Conservation (phyloP, 257 asterid species). For the Solanum chiquidenum region DNA sequence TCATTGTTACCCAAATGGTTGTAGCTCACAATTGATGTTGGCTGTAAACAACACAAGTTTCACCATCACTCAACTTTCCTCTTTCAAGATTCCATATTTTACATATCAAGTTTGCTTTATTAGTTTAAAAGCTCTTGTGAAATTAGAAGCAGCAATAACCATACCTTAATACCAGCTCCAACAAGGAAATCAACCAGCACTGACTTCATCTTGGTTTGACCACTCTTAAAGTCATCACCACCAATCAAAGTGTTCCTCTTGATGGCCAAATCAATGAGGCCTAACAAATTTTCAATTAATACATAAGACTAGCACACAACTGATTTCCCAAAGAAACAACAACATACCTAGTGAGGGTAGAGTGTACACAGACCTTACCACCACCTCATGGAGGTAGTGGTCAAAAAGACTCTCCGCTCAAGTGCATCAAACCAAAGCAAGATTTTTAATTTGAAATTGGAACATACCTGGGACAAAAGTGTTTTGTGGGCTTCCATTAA, state of each 20-base stretch:
- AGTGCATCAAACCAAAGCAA: neutral
- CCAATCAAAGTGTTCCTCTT: conserved; percentile 76
- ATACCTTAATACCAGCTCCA: conserved; percentile 97
- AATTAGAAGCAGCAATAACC: neutral
- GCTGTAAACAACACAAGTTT: conserved; percentile 28
- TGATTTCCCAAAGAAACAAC: neutral
- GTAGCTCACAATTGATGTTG: conserved; percentile 96
- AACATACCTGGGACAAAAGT: conserved; percentile 84
- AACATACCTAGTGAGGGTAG: neutral
- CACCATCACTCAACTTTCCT: neutral
- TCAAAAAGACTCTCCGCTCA: too few species aligned
- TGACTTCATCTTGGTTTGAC: conserved; percentile 96
- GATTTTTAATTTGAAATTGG: neutral
- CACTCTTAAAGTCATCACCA: conserved; percentile 98
- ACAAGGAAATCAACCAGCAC: conserved; percentile 97
- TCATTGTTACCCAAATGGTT: conserved; percentile 98
- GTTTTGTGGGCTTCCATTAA: conserved; percentile 98
- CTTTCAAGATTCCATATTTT: neutral
- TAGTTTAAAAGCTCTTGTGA: neutral
- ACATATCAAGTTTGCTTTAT: neutral
- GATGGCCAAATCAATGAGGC: conserved; percentile 79
- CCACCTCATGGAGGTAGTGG: too few species aligned
- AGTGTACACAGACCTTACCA: too few species aligned
- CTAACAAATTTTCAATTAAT: conserved; percentile 15
- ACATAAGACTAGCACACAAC: neutral